A percentile compares a stretch with the other conserved stretches of the same genome.
Evolutionary conservation across 768 basidiomycete species (phyloP).

Genomic region (Tulasnella sp.): DNA sequence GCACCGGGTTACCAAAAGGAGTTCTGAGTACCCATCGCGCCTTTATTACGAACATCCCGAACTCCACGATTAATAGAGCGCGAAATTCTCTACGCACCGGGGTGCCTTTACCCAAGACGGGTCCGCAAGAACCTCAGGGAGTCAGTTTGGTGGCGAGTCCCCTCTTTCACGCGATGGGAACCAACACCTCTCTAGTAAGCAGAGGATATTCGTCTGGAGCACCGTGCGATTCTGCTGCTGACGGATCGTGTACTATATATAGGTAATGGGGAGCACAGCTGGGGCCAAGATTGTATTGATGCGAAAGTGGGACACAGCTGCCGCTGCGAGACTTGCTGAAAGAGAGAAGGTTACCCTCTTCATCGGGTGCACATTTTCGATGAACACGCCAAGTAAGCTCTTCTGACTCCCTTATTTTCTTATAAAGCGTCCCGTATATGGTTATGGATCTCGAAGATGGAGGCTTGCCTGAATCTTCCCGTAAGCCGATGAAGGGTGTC

Average conservation of each 20-base stretch:
- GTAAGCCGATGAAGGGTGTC: conserved; percentile 23
- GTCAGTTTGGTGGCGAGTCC: conserved; percentile 31
- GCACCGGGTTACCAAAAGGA: conserved; percentile 55
- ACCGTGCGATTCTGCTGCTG: background rate
- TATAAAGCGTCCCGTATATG: conserved; percentile 49
- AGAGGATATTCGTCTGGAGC: background rate
- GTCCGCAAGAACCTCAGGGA: background rate
- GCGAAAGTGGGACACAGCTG: conserved; percentile 45
- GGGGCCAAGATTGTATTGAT: conserved; percentile 52
- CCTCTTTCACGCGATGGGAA: conserved; percentile 60
- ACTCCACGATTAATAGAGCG: conserved; percentile 40
- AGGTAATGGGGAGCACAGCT: conserved; percentile 51
- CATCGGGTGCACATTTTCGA: conserved; percentile 35
- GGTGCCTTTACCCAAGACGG: conserved; percentile 27
- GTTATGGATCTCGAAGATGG: conserved; percentile 43
- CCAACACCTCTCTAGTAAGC: conserved; percentile 40
- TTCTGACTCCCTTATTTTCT: background rate
- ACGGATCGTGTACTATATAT: conserved; percentile 9
- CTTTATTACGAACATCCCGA: conserved; percentile 51
- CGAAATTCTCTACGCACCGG: conserved; percentile 40
- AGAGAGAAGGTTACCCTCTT: conserved; percentile 48
- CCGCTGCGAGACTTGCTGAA: conserved; percentile 39
- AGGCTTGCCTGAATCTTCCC: background rate
- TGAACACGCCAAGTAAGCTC: background rate
- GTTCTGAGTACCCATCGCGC: conserved; percentile 58